Evolutionary conservation across 2,329 filamentous ascomycete genomes (phyloP), one percentile per base, ranked within the genome.

Genomic region (Pseudogymnoascus sp.): DNA sequence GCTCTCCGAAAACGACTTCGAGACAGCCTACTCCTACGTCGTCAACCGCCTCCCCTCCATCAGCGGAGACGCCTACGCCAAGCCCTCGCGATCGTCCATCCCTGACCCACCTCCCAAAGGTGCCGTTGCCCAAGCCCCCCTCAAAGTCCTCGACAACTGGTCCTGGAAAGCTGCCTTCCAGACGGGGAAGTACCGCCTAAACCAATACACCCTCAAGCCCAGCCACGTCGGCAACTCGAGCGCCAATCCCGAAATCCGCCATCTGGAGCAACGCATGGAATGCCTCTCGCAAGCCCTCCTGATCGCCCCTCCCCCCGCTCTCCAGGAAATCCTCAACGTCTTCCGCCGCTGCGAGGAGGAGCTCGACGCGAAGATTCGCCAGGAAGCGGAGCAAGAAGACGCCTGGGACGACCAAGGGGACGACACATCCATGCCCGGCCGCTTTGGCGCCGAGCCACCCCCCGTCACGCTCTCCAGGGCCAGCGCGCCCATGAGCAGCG

Each of bases 21-120:
- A 95, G 71, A 94, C 90, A 0, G 90, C 90, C 10, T 94, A 93
- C 72, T 92, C 89, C 0, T 93, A 90, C 70, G 87, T 92, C 1
- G 83, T 91, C 55, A 91, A 86, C 70, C 83, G 88, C 21, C 78
- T 94, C 0, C 78, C 80, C 6, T 72, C 74, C 7, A 69, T 74
- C 29, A 29, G 33, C 55, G 55, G 55, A 5, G 55, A 59, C 23
- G 55, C 55, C 65, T 55, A 59, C 37, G 16, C 37, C 16, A 35
- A 59, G 11, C 55, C 55, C 55, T 61, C 43, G 64, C 52, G 61
- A 2, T n/a, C 39, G 2, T n/a, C 19, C 63, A 60, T 45, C 59
- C 49, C n/a, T 60, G 61, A 38, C n/a, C 55, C 21, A 55, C 62
- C 65, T 64, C 67, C 52, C 4, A 59, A 33, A 12, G 71, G 69